Evolutionary conservation across 768 basidiomycete genomes (phyloP).

Genomic region (Hericium alpestre): DNA sequence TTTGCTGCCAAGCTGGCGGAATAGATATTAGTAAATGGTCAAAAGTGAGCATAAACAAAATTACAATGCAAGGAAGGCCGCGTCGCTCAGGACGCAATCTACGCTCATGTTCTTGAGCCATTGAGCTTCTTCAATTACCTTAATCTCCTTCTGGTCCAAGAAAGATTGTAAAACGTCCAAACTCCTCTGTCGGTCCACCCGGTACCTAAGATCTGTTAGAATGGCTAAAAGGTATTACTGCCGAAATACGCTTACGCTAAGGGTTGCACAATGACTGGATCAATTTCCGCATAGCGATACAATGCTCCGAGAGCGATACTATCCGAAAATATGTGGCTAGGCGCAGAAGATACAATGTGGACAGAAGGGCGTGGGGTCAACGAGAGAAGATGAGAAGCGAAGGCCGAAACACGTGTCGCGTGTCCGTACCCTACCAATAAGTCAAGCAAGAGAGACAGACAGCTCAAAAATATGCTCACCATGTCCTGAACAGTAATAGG

Average conservation of each 20-base stretch:
- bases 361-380: constrained; percentile 36
- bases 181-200: constrained; percentile 64
- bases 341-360: constrained; percentile 66
- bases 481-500: constrained; percentile 71
- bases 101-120: constrained; percentile 47
- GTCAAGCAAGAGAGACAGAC: background rate
- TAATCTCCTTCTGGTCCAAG: constrained; percentile 39
- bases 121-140: constrained; percentile 40
- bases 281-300: constrained; percentile 65
- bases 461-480: constrained; percentile 29
- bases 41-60: constrained; percentile 13
- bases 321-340: constrained; percentile 57
- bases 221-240: background rate
- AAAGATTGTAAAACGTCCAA: constrained; percentile 52
- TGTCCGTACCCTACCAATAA: constrained; percentile 60
- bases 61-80: constrained; percentile 70
- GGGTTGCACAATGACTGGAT: constrained; percentile 74
- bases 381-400: constrained; percentile 47
- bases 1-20: constrained; percentile 52
- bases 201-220: constrained; percentile 35
- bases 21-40: background rate
- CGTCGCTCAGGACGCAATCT: constrained; percentile 62
- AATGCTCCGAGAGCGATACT: constrained; percentile 50
- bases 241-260: constrained; percentile 43
- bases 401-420: constrained; percentile 72